Percentiles rank a stretch among this genome's conserved stretches.
Conservation (phyloP, 441 rosid genomes). For the Macaranga tanarius region DNA sequence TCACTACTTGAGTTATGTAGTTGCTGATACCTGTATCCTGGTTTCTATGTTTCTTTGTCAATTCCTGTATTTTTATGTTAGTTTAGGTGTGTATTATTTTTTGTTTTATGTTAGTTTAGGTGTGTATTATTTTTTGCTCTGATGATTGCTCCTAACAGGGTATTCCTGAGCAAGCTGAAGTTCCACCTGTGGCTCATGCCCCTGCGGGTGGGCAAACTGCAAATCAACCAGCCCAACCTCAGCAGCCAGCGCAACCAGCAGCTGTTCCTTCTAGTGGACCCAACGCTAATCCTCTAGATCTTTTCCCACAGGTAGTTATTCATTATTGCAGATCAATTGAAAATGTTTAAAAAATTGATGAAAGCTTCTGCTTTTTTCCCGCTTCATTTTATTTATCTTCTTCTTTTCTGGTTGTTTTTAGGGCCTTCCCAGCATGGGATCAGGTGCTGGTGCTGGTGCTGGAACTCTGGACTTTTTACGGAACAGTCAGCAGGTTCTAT, state of each 20-base stretch:
- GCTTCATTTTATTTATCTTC: neutral
- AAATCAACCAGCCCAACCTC: slow-evolving; percentile 49
- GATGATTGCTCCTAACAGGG: slow-evolving; percentile 48
- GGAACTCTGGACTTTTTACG: slow-evolving; percentile 83
- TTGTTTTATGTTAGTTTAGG: no score
- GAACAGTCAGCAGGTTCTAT: slow-evolving; percentile 78
- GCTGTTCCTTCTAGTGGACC: slow-evolving; percentile 66
- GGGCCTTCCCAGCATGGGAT: slow-evolving; percentile 85
- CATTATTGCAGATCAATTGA: neutral
- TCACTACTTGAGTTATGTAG: neutral
- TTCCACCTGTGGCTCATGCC: slow-evolving; percentile 52
- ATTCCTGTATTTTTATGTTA: neutral
- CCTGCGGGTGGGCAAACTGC: slow-evolving; percentile 57
- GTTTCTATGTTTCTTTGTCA: neutral
- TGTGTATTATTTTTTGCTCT: neutral
- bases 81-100: neutral
- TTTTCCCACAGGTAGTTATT: slow-evolving; percentile 78
- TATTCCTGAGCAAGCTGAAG: slow-evolving; percentile 90
- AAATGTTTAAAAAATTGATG: neutral
- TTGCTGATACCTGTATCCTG: neutral
- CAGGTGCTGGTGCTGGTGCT: slow-evolving; percentile 52
- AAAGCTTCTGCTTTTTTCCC: neutral
- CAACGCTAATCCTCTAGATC: slow-evolving; percentile 90
- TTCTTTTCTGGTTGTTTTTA: slow-evolving; percentile 18
- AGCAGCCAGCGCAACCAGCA: slow-evolving; percentile 49